Evolutionary conservation across 768 basidiomycete genomes (phyloP), one percentile per base, ranked within the genome.

Genomic region (Ramaria rubella): DNA sequence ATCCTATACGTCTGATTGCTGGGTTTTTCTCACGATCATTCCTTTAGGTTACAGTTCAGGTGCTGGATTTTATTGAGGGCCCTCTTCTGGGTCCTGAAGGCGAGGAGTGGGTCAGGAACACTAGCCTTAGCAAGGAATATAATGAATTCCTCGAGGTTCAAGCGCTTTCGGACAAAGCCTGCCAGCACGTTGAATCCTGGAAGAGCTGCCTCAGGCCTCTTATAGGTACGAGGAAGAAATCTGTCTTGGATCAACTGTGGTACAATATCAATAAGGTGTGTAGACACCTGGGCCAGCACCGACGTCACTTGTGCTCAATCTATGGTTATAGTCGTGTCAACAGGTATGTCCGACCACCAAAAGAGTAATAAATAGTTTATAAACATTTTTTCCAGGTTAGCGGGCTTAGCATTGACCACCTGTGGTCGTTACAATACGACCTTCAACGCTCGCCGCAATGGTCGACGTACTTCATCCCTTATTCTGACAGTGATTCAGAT

Each of bases 11-110:
- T 51, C 27, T 23, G 48, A 49, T 49, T 56, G 4, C 31, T 49
- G 19, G 7, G 36, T 53, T 52, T 42, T 26, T 3, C 14, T 49
- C 29, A 27, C 49, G 36, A 31, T 56, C 29, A 26, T 31, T 43
- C 38, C 31, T 33, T 6, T 59, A 90, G 88, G 73, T 80, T 40
- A 77, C 80, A 4, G 76, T 91, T 24, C 77, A 87, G 65, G 67
- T 90, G 6, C 81, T 82, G 63, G 80, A 83, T 42, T 65, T 87
- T 26, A 68, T 93, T 14, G 84, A 86, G 52, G 71, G 72, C 15
- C 81, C 85, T 1, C 69, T 92, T 31, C 70, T 83, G 36, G 80
- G 80, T 2, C 69, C 78, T 3, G 77, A 83, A 14, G 80, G 78
- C 36, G 72, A 79, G 43, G 64, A 65, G 26, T 86, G 81, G 78